These are phyloP conservation scores for Cryptococcus sp. DNA, from an alignment of 1,284 basidiomycete species.

Conservation along the genomic window DNA sequence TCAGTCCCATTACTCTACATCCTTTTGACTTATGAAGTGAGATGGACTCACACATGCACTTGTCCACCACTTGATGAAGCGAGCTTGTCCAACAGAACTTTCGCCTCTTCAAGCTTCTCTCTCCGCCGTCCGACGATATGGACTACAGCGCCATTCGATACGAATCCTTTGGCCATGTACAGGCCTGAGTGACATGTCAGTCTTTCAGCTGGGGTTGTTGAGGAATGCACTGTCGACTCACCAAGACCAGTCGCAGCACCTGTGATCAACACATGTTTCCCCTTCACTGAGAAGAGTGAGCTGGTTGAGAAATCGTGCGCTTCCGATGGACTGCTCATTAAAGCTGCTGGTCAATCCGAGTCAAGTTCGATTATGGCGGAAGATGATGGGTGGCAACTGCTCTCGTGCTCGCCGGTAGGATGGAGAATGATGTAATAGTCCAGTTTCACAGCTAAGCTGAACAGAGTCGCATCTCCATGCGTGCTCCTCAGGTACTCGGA, in stretches of 20 bases:
- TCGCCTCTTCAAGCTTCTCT: conserved; percentile 25
- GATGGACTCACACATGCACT: conserved; percentile 14
- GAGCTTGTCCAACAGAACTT: conserved; percentile 2
- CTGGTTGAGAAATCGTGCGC: conserved; percentile 17
- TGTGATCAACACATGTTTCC: conserved; percentile 29
- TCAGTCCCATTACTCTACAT: neutral
- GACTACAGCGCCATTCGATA: conserved; percentile 25
- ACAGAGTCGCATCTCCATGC: no score
- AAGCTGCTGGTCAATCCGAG: no score
- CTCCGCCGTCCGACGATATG: conserved; percentile 26
- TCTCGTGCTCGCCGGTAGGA: no score
- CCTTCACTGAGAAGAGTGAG: conserved; percentile 25
- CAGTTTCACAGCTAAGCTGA: no score
- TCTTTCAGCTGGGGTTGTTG: neutral
- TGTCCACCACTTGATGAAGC: conserved; percentile 13
- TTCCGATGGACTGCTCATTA: no score
- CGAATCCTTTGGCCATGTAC: conserved; percentile 35
- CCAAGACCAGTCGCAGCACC: conserved; percentile 31
- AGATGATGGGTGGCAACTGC: no score
- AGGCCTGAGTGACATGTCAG: conserved; percentile 10
- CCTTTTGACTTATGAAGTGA: neutral
- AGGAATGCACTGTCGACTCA: neutral
- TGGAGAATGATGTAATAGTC: no score
- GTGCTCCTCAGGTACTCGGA: no score
- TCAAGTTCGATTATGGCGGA: no score